Conservation (phyloP, 2,329 filamentous ascomycete genomes). For the Ophiosphaerella narmari region DNA sequence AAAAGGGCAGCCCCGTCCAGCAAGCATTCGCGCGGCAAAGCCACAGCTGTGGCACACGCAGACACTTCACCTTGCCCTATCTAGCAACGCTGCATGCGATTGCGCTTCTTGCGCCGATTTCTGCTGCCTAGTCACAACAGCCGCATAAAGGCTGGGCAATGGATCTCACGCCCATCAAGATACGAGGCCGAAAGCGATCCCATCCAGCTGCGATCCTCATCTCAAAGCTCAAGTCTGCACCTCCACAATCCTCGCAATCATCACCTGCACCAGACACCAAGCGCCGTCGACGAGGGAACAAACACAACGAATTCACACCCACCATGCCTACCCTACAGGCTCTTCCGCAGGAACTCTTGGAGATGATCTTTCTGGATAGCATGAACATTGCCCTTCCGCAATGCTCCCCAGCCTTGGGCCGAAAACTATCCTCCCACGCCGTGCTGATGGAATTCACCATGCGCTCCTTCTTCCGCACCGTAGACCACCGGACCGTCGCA, state of each 20-base stretch:
- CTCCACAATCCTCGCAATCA: conserved; percentile 4
- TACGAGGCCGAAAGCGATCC: conserved; percentile 41
- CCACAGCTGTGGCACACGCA: conserved; percentile 29
- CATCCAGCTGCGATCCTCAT: conserved; percentile 2
- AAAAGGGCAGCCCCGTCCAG: conserved; percentile 10
- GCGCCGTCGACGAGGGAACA: conserved; percentile 20
- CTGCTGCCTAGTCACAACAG: conserved; percentile 32
- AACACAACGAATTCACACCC: conserved; percentile 13
- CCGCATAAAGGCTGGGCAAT: conserved; percentile 22
- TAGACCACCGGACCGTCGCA: conserved; percentile 34
- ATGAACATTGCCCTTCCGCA: conserved; percentile 43
- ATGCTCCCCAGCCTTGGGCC: conserved; percentile 34
- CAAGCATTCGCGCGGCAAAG: conserved; percentile 23
- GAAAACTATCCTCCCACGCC: conserved; percentile 35
- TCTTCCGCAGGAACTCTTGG: conserved; percentile 42
- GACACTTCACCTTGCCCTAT: conserved; percentile 20
- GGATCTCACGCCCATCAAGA: conserved; percentile 40
- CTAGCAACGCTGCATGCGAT: conserved; percentile 20
- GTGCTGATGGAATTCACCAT: conserved; percentile 38
- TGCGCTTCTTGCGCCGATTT: not conserved
- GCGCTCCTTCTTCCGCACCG: conserved; percentile 40
- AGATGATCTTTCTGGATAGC: conserved; percentile 43
- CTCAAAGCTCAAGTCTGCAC: conserved; percentile 4
- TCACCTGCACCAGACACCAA: conserved; percentile 10
- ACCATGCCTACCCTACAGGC: conserved; percentile 41